A percentile compares a stretch with the other conserved stretches of the same genome.
phyloP scores from a whole-genome alignment of 768 basidiomycete species.

The Suillus tomentosus region DNA sequence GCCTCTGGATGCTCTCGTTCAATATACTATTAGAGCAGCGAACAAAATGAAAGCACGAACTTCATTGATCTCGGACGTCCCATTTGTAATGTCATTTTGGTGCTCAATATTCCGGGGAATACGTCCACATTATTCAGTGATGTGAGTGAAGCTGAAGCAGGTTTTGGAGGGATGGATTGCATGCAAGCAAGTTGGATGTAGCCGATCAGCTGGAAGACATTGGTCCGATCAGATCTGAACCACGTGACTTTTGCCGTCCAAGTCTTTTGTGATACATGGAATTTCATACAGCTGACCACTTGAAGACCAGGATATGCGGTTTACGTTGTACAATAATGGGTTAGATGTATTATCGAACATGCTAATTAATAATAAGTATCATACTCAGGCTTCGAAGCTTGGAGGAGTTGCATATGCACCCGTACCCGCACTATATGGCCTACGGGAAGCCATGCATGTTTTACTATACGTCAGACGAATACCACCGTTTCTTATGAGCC shows the following conservation, averaged over 20 bases:
- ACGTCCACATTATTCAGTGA: neutral
- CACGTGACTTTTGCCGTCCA: neutral
- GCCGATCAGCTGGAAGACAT: neutral
- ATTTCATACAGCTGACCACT: neutral
- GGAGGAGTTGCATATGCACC: conserved; percentile 22
- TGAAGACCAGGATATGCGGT: neutral
- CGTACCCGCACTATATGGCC: conserved; percentile 58
- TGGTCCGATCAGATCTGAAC: neutral
- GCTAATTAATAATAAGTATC: neutral
- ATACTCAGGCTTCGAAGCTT: neutral
- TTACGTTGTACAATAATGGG: neutral
- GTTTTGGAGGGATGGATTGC: conserved; percentile 11
- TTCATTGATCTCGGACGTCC: neutral
- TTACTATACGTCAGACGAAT: conserved; percentile 97
- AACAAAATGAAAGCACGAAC: conserved; percentile 3
- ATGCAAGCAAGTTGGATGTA: conserved; percentile 13
- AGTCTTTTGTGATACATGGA: neutral
- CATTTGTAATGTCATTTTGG: conserved; percentile 3
- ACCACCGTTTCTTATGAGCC: conserved; percentile 89
- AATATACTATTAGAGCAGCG: conserved; percentile 6
- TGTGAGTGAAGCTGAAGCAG: conserved; percentile 1
- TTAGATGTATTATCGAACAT: neutral
- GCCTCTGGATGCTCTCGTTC: conserved; percentile 34
- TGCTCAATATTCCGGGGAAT: neutral
- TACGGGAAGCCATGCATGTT: conserved; percentile 92